These are phyloP conservation scores for Ceratocystis albifundus DNA, from an alignment of 2,329 filamentous ascomycete genomes.

Conservation along the genomic window DNA sequence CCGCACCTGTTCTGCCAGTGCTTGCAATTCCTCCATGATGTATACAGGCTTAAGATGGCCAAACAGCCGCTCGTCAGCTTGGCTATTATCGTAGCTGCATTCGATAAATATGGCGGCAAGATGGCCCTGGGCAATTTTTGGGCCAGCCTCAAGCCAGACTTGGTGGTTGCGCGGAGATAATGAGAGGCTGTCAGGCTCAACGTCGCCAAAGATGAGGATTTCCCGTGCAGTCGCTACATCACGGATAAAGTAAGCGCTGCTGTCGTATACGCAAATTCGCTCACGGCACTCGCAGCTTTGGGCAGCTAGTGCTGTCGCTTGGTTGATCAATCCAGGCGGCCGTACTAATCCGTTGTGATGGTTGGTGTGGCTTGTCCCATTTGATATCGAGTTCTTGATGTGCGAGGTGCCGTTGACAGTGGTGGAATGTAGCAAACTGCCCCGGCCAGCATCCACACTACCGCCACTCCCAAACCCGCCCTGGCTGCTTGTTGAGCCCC, in stretches of 20 bases:
- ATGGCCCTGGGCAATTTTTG: slow-evolving; percentile 61
- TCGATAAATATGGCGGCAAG: slow-evolving; percentile 85
- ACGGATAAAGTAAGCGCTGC: slow-evolving; percentile 86
- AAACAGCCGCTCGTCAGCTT: slow-evolving; percentile 66
- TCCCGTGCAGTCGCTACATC: slow-evolving; percentile 59
- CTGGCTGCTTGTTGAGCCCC: slow-evolving; percentile 43
- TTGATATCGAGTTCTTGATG: slow-evolving; percentile 17
- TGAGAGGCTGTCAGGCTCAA: slow-evolving; percentile 82
- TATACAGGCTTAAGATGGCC: slow-evolving; percentile 81
- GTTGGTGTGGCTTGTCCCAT: slow-evolving; percentile 19
- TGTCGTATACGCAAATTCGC: slow-evolving; percentile 63
- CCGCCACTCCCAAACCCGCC: slow-evolving; percentile 40
- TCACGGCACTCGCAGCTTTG: slow-evolving; percentile 33
- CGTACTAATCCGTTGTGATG: slow-evolving; percentile 9
- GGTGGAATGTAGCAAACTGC: slow-evolving; percentile 25
- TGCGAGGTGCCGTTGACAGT: slow-evolving; percentile 15
- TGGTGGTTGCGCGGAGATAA: slow-evolving; percentile 66
- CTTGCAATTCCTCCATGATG: slow-evolving; percentile 64
- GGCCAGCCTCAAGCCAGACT: slow-evolving; percentile 81
- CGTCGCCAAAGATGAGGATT: slow-evolving; percentile 87
- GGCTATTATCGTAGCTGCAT: slow-evolving; percentile 79
- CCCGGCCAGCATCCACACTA: slow-evolving; percentile 37
- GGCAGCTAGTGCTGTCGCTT: slow-evolving; percentile 22
- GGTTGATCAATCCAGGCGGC: slow-evolving; percentile 21
- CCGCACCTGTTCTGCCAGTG: slow-evolving; percentile 60